Base-by-base conservation (phyloP, 2,329 filamentous ascomycete genomes). In the Fusarium sororula region DNA sequence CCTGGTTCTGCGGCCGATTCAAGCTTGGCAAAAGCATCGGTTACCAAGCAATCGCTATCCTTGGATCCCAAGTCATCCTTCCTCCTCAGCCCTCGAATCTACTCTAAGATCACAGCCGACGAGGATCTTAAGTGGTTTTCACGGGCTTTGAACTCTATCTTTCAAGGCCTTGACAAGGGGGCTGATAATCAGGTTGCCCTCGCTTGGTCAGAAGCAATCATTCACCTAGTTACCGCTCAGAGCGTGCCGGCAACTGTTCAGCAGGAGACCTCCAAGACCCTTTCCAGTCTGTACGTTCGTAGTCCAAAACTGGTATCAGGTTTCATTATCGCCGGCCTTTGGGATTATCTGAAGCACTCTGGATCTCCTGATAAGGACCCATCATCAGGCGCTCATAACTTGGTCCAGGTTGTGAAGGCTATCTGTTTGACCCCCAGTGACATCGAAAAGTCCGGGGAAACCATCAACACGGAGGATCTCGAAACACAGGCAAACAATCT, bases 41-140 rank as follows among this genome's bases (percentile, higher is more conserved):
- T 95, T 32, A 81, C 88, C 30, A 89, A 90, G 56, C 91, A 94
- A 76, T 90, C 90, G 17, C 86, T 97, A 68, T 87, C 87, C 5
- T 82, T 91, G 42, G 90, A 92, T n/a, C 91, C 94, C 1, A 98
- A 97, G 80, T 91, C 93, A 20, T 97, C 96, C 0, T 96, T 97
- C 81, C 85, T 98, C 26, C 87, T 98, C 11, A 98, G 94, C 78
- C 89, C 93, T 39, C 92, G 93, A 70, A 90, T 98, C 10, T 98
- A 96, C 82, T 91, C 92, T 42, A 98, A 98, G 79, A 79, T 98
- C 30, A 87, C 88, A 5, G 84, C 87, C 2, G 90, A 92, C 63
- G 93, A 95, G 60, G 96, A 99, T 77, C 85, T 95, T 26, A 86
- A 85, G 61, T 98, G 96, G 94, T 88, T 94, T 58, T 85, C 91